Base-by-base conservation (phyloP, 2,329 filamentous ascomycete species). In the Cadophora luteo-olivacea region DNA sequence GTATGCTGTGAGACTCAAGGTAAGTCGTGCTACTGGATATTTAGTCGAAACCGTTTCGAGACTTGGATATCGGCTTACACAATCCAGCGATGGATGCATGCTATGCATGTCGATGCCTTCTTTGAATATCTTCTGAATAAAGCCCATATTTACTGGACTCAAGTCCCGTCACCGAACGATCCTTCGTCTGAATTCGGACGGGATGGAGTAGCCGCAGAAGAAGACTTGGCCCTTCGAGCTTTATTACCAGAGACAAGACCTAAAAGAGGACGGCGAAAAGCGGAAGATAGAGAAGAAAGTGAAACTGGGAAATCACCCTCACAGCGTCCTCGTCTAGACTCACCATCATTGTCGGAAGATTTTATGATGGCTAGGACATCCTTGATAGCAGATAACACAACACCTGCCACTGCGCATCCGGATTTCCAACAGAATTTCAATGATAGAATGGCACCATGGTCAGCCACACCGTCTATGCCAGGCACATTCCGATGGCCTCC, bases 81-180 rank as follows among this genome's bases (percentile, higher is more conserved):
- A 36, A 51, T n/a, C 57, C 75, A 92, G 92, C 90, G 95, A 77
- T 97, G 94, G 94, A 96, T 97, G 92, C 93, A 93, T 78, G 94
- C 94, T 5, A 95, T 97, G 91, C 94, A 97, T 78, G 89, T 97
- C 64, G 93, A 97, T 83, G 92, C 93, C 12, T 97, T 97, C 78
- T 97, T 97, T 76, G 93, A 97, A 78, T 97, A 93, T 78, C 87
- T 97, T 24, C 85, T 95, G 70, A 88, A 89, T 61, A 93, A 93
- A 72, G 83, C 87, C 32, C 93, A 97, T 79, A 81, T 87, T 0
- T 97, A 97, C 79, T 97, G 91, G 83, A 89, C 87, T 19, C 87
- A 93, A 45, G 86, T 97, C 29, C 94, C 94, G 0, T 82, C 85
- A 6, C 84, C 86, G 16, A 83, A 86, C 36, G 86, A 89, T 65